Percentiles rank a stretch among this genome's conserved stretches.
phyloP scores from a whole-genome alignment of 768 basidiomycete species.

The Mycena alexandri region DNA sequence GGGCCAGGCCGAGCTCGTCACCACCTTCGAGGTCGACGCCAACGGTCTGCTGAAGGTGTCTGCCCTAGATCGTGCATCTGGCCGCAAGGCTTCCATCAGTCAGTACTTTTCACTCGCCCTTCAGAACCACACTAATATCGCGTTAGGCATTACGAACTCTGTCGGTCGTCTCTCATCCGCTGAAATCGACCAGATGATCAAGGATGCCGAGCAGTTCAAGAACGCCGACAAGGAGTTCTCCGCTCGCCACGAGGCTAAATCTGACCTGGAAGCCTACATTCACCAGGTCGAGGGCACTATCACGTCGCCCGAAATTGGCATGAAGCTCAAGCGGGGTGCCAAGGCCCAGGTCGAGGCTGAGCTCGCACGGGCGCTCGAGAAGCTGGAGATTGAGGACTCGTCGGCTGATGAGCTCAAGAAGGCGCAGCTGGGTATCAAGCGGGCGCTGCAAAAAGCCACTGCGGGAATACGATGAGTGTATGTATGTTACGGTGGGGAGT shows the following conservation, averaged over 20 bases:
- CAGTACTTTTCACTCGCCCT: slow-evolving; percentile 46
- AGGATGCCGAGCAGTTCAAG: slow-evolving; percentile 98
- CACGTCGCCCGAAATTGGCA: slow-evolving; percentile 95
- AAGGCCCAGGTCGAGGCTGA: slow-evolving; percentile 96
- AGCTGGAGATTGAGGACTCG: slow-evolving; percentile 97
- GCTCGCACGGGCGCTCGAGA: slow-evolving; percentile 98
- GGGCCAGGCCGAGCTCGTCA: slow-evolving; percentile 99
- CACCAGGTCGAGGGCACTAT: slow-evolving; percentile 97
- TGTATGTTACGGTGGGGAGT: slow-evolving; percentile 21
- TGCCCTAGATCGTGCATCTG: slow-evolving; percentile 97
- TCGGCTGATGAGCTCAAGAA: slow-evolving; percentile 95
- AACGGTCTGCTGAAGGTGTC: slow-evolving; percentile 99
- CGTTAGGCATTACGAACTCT: slow-evolving; percentile 94
- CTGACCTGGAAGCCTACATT: slow-evolving; percentile 97
- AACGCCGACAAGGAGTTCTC: slow-evolving; percentile 98
- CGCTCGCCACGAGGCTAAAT: slow-evolving; percentile 97
- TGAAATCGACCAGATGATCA: slow-evolving; percentile 99
- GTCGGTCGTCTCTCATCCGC: slow-evolving; percentile 97
- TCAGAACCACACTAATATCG: slow-evolving; percentile 30
- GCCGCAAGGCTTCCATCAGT: slow-evolving; percentile 99
- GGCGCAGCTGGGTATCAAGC: slow-evolving; percentile 94
- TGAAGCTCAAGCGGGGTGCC: slow-evolving; percentile 99
- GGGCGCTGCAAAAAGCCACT: slow-evolving; percentile 97
- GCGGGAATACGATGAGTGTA: slow-evolving; percentile 79
- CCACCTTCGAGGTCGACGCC: slow-evolving; percentile 99